Evolutionary conservation across 768 basidiomycete species (phyloP), one percentile per base, ranked within the genome.

Genomic region (Mrakia frigida): DNA sequence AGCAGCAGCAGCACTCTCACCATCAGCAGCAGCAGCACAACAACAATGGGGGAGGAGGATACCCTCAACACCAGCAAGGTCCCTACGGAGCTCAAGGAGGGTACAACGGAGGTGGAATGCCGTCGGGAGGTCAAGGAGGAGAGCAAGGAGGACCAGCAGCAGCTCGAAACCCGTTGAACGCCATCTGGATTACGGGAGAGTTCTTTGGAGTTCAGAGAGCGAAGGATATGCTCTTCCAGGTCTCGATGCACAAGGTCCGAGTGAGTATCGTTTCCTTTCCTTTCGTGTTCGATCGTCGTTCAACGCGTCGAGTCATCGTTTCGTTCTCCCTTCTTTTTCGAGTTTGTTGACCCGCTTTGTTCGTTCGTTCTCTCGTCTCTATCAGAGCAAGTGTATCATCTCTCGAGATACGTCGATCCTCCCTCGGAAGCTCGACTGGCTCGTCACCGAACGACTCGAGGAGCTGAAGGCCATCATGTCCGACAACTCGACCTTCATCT

Each of bases 401-500:
- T 95, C 96, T 11, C 86, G 93, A 77, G 95, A 99, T 82, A 94
- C 93, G 23, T 92, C 94, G 7, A 91, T 98, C 74, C 87, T 97
- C 33, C 96, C 96, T 75, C 91, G 96, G 78, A 99, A 99, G 83
- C 87, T 99, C 78, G 96, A 99, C 81, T 98, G 96, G 95, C 91
- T 99, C 89, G 89, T 97, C 74, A 92, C 92, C n/a, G 93, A 99
- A 83, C 90, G 92, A n/a, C 86, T 91, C 16, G 95, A 98, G 39
- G 96, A 98, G 79, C 86, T 99, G 81, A 93, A 90, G 84, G 87
- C 89, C 6, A 88, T 94, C 82, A 98, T 97, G 94, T 89, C 88
- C 80, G 96, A 99, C 85, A 98, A 98, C 79, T 94, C 93, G 10
- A 96, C 95, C 6, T 98, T 91, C 82, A 91, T 99, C 91, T 94